Conservation (phyloP, 1,284 basidiomycete genomes). For the Melampsora americana region DNA sequence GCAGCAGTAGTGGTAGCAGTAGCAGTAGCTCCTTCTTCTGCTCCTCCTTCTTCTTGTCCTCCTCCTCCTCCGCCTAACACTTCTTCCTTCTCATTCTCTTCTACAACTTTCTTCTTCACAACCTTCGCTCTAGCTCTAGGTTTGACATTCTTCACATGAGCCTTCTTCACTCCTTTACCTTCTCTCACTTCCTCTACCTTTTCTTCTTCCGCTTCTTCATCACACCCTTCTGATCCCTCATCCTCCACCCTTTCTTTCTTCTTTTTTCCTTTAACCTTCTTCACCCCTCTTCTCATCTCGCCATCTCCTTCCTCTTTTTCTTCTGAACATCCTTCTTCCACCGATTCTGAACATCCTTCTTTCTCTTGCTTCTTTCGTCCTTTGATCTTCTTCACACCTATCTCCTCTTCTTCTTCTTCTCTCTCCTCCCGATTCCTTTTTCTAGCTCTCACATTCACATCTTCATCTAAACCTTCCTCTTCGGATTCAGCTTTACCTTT, state of each 20-base stretch:
- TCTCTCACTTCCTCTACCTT: not conserved
- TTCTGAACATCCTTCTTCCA: not conserved
- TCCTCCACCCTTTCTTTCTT: no score
- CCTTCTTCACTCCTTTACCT: not conserved
- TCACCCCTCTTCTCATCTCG: not conserved
- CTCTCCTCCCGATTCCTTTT: no score
- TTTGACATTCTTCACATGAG: not conserved
- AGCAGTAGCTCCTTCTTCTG: not conserved
- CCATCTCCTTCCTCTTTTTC: not conserved
- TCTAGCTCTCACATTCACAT: no score
- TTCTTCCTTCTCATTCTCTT: not conserved
- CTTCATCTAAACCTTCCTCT: no score
- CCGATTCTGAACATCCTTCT: no score
- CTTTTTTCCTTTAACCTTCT: not conserved
- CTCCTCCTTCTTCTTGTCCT: not conserved
- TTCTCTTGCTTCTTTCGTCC: not conserved
- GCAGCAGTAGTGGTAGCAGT: not conserved
- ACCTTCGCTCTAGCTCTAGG: not conserved
- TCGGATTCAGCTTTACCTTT: no score
- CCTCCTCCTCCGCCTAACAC: not conserved
- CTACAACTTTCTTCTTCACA: not conserved
- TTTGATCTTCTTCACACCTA: not conserved
- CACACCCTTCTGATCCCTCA: not conserved
- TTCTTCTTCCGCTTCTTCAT: not conserved
- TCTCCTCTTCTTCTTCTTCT: no score